Percentiles rank a stretch among this genome's conserved stretches.
phyloP scores from a whole-genome alignment of 345 rosid genomes.

The Brassica carinata region DNA sequence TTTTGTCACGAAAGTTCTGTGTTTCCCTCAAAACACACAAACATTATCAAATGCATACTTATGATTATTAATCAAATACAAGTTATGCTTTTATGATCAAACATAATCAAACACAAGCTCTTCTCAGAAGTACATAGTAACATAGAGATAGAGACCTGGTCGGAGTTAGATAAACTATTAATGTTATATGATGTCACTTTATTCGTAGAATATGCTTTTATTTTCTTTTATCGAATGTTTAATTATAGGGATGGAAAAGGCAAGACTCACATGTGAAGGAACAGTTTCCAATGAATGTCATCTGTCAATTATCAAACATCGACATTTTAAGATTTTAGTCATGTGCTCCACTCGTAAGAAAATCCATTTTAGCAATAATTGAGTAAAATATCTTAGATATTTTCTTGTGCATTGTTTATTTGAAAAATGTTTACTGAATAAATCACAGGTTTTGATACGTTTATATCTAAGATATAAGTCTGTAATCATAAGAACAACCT shows the following conservation, averaged over 20 bases:
- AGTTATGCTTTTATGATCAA: not conserved
- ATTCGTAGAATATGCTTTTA: not conserved
- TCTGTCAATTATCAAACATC: conserved; percentile 31
- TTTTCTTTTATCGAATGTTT: not conserved
- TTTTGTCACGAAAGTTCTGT: not conserved
- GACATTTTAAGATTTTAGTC: conserved; percentile 17
- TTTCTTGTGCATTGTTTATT: not conserved
- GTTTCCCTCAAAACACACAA: conserved; percentile 3
- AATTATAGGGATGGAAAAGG: not conserved
- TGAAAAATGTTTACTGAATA: not conserved
- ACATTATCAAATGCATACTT: not conserved
- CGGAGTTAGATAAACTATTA: not conserved
- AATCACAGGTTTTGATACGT: not conserved
- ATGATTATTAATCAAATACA: not conserved
- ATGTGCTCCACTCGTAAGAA: conserved; percentile 30
- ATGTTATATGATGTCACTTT: conserved; percentile 6
- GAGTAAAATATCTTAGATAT: conserved; percentile 41
- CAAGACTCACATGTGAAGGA: conserved; percentile 29
- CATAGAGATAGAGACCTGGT: not conserved
- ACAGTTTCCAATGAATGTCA: conserved; percentile 20
- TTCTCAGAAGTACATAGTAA: not conserved
- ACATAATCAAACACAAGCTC: not conserved
- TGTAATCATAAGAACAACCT: not conserved
- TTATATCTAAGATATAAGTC: not conserved
- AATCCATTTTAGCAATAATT: conserved; percentile 28